Evolutionary conservation across 345 rosid species (phyloP).

Genomic region (Hypericum androsaemum): DNA sequence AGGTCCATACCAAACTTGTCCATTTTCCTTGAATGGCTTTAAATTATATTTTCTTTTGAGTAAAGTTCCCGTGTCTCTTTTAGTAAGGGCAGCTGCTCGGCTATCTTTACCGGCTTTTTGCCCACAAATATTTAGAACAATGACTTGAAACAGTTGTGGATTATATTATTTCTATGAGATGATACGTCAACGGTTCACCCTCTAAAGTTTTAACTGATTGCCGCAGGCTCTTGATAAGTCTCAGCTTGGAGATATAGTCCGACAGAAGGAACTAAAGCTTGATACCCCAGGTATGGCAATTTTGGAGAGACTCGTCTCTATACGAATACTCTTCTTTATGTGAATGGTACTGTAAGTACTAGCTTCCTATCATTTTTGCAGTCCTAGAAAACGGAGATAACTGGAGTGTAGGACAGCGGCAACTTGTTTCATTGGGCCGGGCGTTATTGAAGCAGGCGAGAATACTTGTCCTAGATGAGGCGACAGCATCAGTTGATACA

Average conservation of each 20-base stretch:
- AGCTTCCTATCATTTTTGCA: conserved; percentile 14
- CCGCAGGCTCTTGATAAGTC: conserved; percentile 88
- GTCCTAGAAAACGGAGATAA: conserved; percentile 97
- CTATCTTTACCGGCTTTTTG: no score
- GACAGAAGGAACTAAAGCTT: conserved; percentile 76
- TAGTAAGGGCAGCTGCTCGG: no score
- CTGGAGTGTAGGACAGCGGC: conserved; percentile 99
- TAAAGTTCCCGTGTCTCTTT: no score
- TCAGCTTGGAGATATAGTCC: conserved; percentile 83
- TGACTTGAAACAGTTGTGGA: no score
- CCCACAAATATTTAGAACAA: no score
- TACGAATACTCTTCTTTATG: no score
- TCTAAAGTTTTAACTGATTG: conserved; percentile 4
- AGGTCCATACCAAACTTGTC: conserved; percentile 31
- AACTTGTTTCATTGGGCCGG: conserved; percentile 85
- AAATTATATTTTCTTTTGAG: no score
- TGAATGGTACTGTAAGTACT: no score
- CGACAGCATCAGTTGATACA: conserved; percentile 97
- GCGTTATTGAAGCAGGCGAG: conserved; percentile 86
- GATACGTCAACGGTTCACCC: neutral
- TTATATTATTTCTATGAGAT: no score
- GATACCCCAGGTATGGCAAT: conserved; percentile 60
- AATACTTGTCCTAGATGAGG: conserved; percentile 95
- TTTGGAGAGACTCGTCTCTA: no score
- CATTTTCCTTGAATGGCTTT: no score